Evolutionary conservation across 1,139 yeast genomes (phyloP), one percentile per base, ranked within the genome.

Genomic region (Magnusiomyces starmeri): DNA sequence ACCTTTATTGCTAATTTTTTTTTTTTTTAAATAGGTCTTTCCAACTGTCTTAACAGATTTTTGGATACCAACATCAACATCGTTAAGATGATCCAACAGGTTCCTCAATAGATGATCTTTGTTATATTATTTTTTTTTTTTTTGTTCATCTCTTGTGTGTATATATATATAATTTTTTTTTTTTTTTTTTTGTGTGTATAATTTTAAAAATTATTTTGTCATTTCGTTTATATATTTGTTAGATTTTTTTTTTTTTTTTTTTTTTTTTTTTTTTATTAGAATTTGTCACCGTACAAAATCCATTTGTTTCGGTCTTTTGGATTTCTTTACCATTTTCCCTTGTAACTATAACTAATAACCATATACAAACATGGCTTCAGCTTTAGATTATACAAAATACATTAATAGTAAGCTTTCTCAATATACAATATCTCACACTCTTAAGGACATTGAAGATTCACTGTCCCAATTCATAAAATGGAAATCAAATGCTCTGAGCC

Each of bases 41-140:
- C 76, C 55, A 85, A 85, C 73, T 90, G 97, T 67, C 79, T 89
- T 61, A 85, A 86, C 71, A 73, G 95, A 60, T 90, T 84, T 67
- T 75, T 90, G 62, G 97, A 90, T 66, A 84, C 95, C 46, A 89
- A 89, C 69, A 84, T 86, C 65, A 81, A 83, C 69, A 85, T 90
- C 46, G 95, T 89, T 24, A 82, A 84, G 62, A 39, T 49, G 46
- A 37, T 41, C 16, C 46, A 50, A 10, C 46, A 43, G 24, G 26
- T 18, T 32, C n/a, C 37, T 32, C 37, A 32, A 32, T 32, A 32
- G 37, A 32, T 6, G 18, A 32, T 32, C n/a, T 32, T 14, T 14
- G 12, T 18, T 32, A 6, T 32, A 14, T 32, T 32, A n/a, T 4
- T n/a, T 32, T 32, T 4, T 32, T 32, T 32, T 4, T 32, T n/a